Evolutionary conservation across 768 basidiomycete genomes (phyloP).

Genomic region (Tremella mesenterica): DNA sequence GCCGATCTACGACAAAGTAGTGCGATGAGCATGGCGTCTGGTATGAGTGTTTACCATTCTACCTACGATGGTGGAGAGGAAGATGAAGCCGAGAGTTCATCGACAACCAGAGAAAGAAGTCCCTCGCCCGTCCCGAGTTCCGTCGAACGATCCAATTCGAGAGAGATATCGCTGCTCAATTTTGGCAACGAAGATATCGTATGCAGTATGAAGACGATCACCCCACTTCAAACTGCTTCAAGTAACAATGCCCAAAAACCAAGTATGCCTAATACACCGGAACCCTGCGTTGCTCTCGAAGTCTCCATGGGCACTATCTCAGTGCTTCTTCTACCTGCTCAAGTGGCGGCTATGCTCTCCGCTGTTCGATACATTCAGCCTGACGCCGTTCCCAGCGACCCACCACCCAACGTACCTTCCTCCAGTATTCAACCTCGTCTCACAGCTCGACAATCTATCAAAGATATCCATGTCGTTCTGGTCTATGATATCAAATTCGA

Average conservation of each 20-base stretch:
- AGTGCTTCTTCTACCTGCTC: slow-evolving; percentile 4
- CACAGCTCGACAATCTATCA: slow-evolving; percentile 12
- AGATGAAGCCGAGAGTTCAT: neutral
- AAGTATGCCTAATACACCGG: neutral
- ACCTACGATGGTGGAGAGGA: neutral
- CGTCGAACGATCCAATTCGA: slow-evolving; percentile 2
- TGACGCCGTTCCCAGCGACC: neutral
- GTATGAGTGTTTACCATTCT: slow-evolving; percentile 4
- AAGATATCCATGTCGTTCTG: slow-evolving; percentile 14
- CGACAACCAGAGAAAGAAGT: slow-evolving; percentile 12
- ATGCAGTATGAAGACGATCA: slow-evolving; percentile 53
- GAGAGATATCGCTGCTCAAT: no score
- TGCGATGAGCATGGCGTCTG: slow-evolving; percentile 13
- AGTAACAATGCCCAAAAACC: neutral
- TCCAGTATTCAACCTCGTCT: slow-evolving; percentile 10
- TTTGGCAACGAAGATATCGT: slow-evolving; percentile 59
- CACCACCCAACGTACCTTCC: neutral
- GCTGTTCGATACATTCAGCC: neutral
- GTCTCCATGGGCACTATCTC: slow-evolving; percentile 6
- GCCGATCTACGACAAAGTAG: slow-evolving; percentile 43
- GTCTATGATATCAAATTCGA: slow-evolving; percentile 22
- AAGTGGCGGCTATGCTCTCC: slow-evolving; percentile 1
- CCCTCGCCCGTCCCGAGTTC: slow-evolving; percentile 17
- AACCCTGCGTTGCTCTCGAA: slow-evolving; percentile 2
- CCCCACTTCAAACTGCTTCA: slow-evolving; percentile 10